Base-by-base conservation (phyloP, 1,139 yeast genomes). In the Nakaseomyces uthaithaninus region DNA sequence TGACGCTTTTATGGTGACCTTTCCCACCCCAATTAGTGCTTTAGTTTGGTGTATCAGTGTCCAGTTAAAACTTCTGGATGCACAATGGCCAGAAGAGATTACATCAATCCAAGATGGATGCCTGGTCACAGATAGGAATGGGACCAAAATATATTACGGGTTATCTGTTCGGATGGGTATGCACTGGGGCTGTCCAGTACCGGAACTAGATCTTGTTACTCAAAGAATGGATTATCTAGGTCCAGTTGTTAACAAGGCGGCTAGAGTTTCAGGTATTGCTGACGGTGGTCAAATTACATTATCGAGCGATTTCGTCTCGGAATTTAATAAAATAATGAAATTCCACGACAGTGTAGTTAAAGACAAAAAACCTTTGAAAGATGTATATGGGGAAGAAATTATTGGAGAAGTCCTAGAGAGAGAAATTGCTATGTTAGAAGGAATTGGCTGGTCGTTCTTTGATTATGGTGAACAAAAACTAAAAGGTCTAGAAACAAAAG, bases 211-310 rank as follows among this genome's bases (percentile, higher is more conserved):
- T 67, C 82, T 91, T 42, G 87, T 89, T 42, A 91, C 98, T 0
- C 76, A 89, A 49, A 78, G 99, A 67, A 91, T 93, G 98, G 99
- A 91, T 63, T 91, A 91, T 61, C 83, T 91, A 54, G 99, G 99
- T 0, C 98, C 99, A 0, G 89, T 91, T 91, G 99, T 91, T 20
- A 91, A 91, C 58, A 73, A 95, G 43, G 86, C 99, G 0, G 82
- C 97, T 0, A 73, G 99, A 55, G 89, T 91, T 33, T 81, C 91
- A 59, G 86, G 95, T 2, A 82, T 85, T 38, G 99, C 98, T 0
- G 95, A 87, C 60, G 99, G 99, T 43, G 98, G 98, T n/a, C 96
- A 91, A 61, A 85, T 89, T 33, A 78, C 94, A 0, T 71, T 89
- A 40, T 82, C 94, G 52, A 72, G 80, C 2, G 96, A 89, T 59